These are phyloP conservation scores for Heterobasidion parviporum DNA, from an alignment of 1,284 basidiomycete species.

Conservation along the genomic window DNA sequence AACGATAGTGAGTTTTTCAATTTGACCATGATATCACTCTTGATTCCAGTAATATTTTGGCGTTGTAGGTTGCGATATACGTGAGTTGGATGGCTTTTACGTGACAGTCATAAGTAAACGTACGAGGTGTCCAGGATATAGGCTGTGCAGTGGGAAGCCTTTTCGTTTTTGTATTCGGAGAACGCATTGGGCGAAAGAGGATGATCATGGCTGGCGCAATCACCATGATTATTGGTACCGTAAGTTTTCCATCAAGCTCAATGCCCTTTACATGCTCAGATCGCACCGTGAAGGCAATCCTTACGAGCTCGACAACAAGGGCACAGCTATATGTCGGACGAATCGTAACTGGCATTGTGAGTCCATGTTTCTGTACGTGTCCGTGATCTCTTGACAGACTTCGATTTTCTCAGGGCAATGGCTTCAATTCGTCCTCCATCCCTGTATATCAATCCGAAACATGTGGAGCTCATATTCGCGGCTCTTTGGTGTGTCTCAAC, in stretches of 20 bases:
- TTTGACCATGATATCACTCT: background rate
- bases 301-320: slow-evolving; percentile 30
- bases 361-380: slow-evolving; percentile 3
- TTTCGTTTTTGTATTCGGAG: slow-evolving; percentile 32
- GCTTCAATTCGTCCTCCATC: slow-evolving; percentile 36
- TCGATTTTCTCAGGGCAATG: slow-evolving; percentile 29
- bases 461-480: slow-evolving; percentile 34
- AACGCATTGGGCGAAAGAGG: slow-evolving; percentile 30
- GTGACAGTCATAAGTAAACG: background rate
- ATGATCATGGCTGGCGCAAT: slow-evolving; percentile 33
- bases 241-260: slow-evolving; percentile 12
- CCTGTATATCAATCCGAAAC: slow-evolving; percentile 40
- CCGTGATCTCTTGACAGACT: background rate
- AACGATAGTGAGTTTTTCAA: slow-evolving; percentile 24
- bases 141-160: slow-evolving; percentile 31
- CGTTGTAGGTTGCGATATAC: slow-evolving; percentile 18
- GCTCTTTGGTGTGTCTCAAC: slow-evolving; percentile 37
- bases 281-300: slow-evolving; percentile 16
- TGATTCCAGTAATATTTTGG: background rate
- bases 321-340: slow-evolving; percentile 43
- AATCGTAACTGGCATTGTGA: slow-evolving; percentile 40
- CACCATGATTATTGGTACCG: slow-evolving; percentile 38
- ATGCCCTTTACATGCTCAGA: background rate
- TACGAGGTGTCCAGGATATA: slow-evolving; percentile 23
- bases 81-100: slow-evolving; percentile 2